Base-by-base conservation (phyloP, 1,139 yeast species). In the Meyerozyma athensensis region DNA sequence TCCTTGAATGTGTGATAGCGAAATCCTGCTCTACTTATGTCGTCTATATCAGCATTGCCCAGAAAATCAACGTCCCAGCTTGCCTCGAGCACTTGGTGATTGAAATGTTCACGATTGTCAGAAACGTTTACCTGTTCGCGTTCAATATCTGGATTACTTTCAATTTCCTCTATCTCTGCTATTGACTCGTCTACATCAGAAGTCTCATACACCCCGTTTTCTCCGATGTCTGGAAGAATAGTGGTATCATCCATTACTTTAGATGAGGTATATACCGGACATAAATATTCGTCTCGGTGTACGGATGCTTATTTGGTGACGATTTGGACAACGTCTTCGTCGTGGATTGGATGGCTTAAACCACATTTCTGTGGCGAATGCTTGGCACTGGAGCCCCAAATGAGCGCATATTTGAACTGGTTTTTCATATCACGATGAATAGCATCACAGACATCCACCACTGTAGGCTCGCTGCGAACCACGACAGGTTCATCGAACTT, bases 341-440 rank as follows among this genome's bases (percentile, higher is more conserved):
- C 98, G 47, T 86, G 81, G 13, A 92, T 81, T 33, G 71, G 71
- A 58, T 92, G 98, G 44, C 61, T 75, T 43, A 92, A 68, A 1
- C 98, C 97, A 68, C 97, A 90, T 56, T 89, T 89, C 56, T 92
- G 98, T 2, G 98, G 98, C 32, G 94, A 86, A 56, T 89, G 96
- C 59, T 92, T 92, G 5, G 97, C 86, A 37, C 95, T 83, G 1
- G 90, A 81, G 0, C 98, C 98, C 97, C 97, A 92, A 8, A 92
- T 97, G 52, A 89, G 65, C 1, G 97, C 97, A 58, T 89, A 87
- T 56, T 89, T 86, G 68, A 92, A 92, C 55, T 86, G 87, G 50
- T 84, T 81, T 53, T 89, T 89, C 73, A 92, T 85, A 50, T 90
- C 97, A 50, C 96, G 74, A 58, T 92, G 98, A 46, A 92, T 83